Evolutionary conservation across 805 yeast species (phyloP).

Genomic region (Monosporozyma aerobia): DNA sequence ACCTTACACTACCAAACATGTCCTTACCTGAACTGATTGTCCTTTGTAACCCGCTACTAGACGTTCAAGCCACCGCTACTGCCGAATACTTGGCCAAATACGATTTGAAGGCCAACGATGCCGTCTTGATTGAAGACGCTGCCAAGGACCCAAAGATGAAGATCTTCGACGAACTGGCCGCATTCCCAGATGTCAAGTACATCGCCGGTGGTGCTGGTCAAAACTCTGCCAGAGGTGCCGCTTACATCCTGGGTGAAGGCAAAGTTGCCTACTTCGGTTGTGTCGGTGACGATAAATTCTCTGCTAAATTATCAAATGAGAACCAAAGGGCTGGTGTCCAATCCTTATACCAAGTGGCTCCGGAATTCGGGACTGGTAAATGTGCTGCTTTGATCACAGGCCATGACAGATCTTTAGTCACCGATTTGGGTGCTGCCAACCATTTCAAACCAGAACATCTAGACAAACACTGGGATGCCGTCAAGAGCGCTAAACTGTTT

Average conservation of each 20-base stretch:
- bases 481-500: constrained; percentile 70
- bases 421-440: constrained; percentile 97
- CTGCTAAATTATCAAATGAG: constrained; percentile 72
- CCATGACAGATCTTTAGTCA: constrained; percentile 81
- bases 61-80: constrained; percentile 70
- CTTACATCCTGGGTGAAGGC: constrained; percentile 70
- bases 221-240: constrained; percentile 98
- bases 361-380: constrained; percentile 79
- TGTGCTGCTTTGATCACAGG: constrained; percentile 95
- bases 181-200: constrained; percentile 48
- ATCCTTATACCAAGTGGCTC: constrained; percentile 76
- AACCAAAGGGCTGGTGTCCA: constrained; percentile 81
- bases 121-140: constrained; percentile 51
- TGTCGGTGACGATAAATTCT: constrained; percentile 86
- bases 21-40: constrained; percentile 44
- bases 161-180: constrained; percentile 71
- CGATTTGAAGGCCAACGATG: constrained; percentile 82
- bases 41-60: constrained; percentile 88
- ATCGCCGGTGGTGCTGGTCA: constrained; percentile 99
- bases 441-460: constrained; percentile 87
- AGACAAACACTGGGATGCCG: constrained; percentile 76
- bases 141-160: constrained; percentile 77
- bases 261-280: constrained; percentile 93
- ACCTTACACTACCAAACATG: not conserved
- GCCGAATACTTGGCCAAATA: constrained; percentile 68